Percentiles rank a stretch among this genome's conserved stretches.
phyloP scores from a whole-genome alignment of 2,329 filamentous ascomycete genomes.

The Arthrinium phaeospermum region DNA sequence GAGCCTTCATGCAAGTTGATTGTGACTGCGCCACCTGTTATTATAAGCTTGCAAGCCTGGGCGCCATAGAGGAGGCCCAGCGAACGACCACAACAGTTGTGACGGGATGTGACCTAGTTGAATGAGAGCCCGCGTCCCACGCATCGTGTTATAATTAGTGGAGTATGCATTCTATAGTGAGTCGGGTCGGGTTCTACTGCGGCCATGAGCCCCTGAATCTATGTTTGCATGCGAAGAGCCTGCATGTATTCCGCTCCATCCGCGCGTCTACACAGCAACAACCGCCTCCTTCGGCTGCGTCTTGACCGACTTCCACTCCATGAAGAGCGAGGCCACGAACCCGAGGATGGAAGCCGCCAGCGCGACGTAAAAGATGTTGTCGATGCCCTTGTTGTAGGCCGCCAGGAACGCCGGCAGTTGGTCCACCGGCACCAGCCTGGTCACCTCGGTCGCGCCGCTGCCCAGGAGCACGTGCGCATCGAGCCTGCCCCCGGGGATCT shows the following conservation, averaged over 20 bases:
- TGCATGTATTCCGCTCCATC: background rate
- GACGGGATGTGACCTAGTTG: background rate
- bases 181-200: background rate
- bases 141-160: background rate
- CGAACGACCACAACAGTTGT: background rate
- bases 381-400: background rate
- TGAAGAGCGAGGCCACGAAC: background rate
- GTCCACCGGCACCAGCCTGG: background rate
- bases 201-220: background rate
- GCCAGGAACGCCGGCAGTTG: constrained; percentile 4
- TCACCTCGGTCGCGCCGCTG: background rate
- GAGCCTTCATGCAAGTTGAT: background rate
- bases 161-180: background rate
- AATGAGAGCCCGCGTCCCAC: too few relatives aligned
- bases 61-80: background rate
- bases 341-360: background rate
- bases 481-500: background rate
- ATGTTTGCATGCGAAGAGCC: background rate
- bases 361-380: constrained; percentile 2
- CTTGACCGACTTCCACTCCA: constrained; percentile 18
- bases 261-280: background rate
- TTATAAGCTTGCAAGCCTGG: background rate
- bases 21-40: background rate
- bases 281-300: background rate
- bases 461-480: background rate